A percentile compares a stretch with the other conserved stretches of the same genome.
These are phyloP conservation scores for Exophiala bonariae DNA, from an alignment of 2,329 filamentous ascomycete genomes.

Conservation along the genomic window DNA sequence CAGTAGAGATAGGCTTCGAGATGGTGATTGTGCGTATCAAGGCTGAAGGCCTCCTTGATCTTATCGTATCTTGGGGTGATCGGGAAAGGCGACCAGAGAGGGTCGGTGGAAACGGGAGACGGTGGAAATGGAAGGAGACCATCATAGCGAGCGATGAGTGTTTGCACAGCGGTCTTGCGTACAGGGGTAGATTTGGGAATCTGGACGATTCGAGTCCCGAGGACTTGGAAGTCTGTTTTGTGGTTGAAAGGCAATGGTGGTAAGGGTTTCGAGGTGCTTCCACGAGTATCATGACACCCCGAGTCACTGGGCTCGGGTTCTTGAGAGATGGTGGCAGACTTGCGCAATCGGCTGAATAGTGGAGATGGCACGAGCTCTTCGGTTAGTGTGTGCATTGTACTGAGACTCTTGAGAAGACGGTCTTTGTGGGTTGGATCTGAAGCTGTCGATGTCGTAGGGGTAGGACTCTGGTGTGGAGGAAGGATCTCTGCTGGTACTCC, in stretches of 20 bases:
- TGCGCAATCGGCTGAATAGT: conserved; percentile 23
- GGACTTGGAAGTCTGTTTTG: conserved; percentile 15
- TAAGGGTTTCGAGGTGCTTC: conserved; percentile 8
- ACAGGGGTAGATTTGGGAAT: conserved; percentile 6
- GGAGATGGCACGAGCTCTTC: conserved; percentile 28
- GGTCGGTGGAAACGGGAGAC: conserved; percentile 2
- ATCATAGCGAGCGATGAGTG: conserved; percentile 25
- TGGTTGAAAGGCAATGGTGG: conserved; percentile 26
- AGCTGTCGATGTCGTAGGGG: no score
- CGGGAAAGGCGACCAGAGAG: not conserved
- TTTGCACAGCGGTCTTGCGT: conserved; percentile 25
- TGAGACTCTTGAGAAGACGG: conserved; percentile 21
- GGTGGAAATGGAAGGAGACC: conserved; percentile 15
- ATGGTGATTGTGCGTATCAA: conserved; percentile 14
- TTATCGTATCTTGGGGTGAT: conserved; percentile 19
- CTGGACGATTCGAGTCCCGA: conserved; percentile 20
- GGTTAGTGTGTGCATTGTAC: conserved; percentile 18
- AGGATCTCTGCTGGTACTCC: no score
- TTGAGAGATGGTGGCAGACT: conserved; percentile 1
- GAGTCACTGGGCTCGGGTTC: no score
- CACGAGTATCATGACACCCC: not conserved
- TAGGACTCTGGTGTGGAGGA: no score
- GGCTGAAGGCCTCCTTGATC: conserved; percentile 23
- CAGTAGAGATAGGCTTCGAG: conserved; percentile 19
- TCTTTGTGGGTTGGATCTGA: not conserved